These are phyloP conservation scores for Geotrichum ghanense DNA, from an alignment of 805 yeast species.

Conservation along the genomic window DNA sequence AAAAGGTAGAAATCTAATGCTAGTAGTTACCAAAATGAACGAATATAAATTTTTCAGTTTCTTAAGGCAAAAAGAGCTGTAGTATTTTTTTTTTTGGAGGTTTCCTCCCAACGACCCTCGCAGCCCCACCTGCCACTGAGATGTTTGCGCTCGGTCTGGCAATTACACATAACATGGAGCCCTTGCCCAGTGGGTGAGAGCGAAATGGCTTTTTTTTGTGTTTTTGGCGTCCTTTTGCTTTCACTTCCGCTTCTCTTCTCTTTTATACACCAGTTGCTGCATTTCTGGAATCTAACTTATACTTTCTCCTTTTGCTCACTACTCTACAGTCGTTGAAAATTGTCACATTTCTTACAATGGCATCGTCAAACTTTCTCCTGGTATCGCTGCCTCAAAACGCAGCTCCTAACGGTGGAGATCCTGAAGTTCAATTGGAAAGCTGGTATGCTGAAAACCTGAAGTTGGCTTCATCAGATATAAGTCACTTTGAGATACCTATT, in stretches of 20 bases:
- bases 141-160: background rate
- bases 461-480: slow-evolving; percentile 34
- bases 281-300: too few relatives aligned
- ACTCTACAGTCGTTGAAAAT: too few relatives aligned
- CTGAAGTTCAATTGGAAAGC: slow-evolving; percentile 26
- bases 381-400: slow-evolving; percentile 44
- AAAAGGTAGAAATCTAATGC: too few relatives aligned
- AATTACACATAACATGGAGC: background rate
- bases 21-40: too few relatives aligned
- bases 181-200: background rate
- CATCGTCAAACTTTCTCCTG: slow-evolving; percentile 27
- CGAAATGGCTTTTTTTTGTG: background rate
- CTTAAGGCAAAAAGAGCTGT: background rate
- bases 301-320: too few relatives aligned
- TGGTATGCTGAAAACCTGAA: slow-evolving; percentile 24
- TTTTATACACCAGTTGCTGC: background rate
- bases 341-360: background rate
- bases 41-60: background rate
- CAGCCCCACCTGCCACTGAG: background rate
- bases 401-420: slow-evolving; percentile 27
- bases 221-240: background rate
- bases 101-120: background rate
- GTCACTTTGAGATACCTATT: slow-evolving; percentile 55
- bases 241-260: background rate
- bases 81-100: background rate